Base-by-base conservation (phyloP, 1,284 basidiomycete species). In the Prillingera fragicola region DNA sequence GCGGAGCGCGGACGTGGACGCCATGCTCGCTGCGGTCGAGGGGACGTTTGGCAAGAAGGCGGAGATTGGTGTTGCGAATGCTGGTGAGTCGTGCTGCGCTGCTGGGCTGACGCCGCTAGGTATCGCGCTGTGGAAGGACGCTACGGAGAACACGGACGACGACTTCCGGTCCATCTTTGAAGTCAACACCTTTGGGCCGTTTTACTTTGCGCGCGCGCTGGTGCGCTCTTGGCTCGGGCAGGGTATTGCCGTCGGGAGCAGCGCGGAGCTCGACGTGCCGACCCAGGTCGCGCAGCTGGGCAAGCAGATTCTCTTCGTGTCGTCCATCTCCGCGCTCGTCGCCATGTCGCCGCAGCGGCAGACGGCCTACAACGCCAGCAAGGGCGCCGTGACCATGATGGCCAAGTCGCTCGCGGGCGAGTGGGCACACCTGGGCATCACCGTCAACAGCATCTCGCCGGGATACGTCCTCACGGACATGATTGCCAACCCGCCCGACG, bases 391-490 rank as follows among this genome's bases (percentile, higher is more conserved):
- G 33, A 70, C 68, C 3, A 70, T 70, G 67, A 33, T 62, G 35
- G 52, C 61, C 25, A 67, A 65, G 62, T 60, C 61, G 33, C 53
- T 73, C 23, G 69, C 71, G 0, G 67, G 54, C 6, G 71, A 73
- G 54, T 73, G 71, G 71, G 65, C 67, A 0, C 44, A 60, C 17
- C 55, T 60, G 23, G 70, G 69, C 5, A 57, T 73, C 31, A 45
- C 52, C 0, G 63, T 73, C 49, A 73, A 72, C 56, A 49, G 55
- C 3, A 51, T 72, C 28, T 70, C 69, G n/a, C 70, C 70, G 2
- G 64, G 69, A 7, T 72, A 71, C 57, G 64, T 71, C 18, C 33
- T 50, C 4, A 71, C 71, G 5, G 71, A 73, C 40, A 73, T 73
- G 71, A 69, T 68, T 23, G 56, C 59, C 50, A 56, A 61, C 37